Percentiles rank a stretch among this genome's conserved stretches.
Evolutionary conservation across 176 grass and related monocot species (phyloP).

Genomic region (Alloteropsis semialata): DNA sequence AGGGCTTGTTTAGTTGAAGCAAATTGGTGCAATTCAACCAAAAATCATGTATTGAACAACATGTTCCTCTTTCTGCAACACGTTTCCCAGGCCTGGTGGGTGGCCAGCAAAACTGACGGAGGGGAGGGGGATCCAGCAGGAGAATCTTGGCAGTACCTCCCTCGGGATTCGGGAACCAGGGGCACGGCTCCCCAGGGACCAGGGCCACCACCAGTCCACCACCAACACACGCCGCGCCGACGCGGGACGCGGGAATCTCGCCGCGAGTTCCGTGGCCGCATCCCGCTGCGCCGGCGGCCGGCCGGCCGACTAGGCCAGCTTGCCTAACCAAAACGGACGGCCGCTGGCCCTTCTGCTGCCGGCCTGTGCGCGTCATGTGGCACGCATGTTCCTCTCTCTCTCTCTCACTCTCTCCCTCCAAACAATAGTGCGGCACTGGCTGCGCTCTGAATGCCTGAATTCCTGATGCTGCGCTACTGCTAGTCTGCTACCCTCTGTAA

Average conservation of each 20-base stretch:
- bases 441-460: too few relatives aligned
- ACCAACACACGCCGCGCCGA: not conserved
- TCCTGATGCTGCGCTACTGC: too few relatives aligned
- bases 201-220: not conserved
- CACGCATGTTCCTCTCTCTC: not conserved
- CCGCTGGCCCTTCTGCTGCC: not conserved
- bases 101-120: not conserved
- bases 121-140: not conserved
- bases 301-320: not conserved
- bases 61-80: too few relatives aligned
- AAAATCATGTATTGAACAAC: too few relatives aligned
- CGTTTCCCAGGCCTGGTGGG: too few relatives aligned
- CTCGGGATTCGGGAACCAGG: conserved; percentile 26
- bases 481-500: too few relatives aligned
- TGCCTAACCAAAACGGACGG: not conserved
- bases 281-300: not conserved
- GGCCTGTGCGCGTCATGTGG: not conserved
- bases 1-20: too few relatives aligned
- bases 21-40: too few relatives aligned
- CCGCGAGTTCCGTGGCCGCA: not conserved
- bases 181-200: not conserved
- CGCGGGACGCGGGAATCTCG: conserved; percentile 18
- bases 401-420: too few relatives aligned
- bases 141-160: not conserved
- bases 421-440: not conserved